Evolutionary conservation across 139 green algal species (phyloP).

Genomic region (Pleodorina starrii): DNA sequence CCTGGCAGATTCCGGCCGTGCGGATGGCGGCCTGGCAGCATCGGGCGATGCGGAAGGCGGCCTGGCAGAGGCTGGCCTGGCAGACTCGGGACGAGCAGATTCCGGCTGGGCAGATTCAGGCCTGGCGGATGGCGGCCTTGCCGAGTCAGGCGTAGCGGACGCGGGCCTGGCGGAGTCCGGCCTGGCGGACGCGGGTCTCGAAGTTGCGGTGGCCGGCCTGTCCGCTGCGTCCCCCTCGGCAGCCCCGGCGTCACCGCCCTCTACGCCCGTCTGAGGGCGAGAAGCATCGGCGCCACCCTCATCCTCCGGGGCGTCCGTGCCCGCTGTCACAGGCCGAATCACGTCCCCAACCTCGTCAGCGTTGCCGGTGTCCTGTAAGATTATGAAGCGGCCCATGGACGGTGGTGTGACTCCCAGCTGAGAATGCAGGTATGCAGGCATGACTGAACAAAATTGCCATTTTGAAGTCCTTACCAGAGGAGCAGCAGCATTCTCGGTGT

Average conservation of each 20-base stretch:
- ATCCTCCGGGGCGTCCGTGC: background rate
- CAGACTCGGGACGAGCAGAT: background rate
- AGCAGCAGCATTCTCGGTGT: slow-evolving; percentile 1
- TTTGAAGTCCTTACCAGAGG: background rate
- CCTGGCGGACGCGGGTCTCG: background rate
- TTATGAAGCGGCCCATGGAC: background rate
- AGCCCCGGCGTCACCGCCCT: background rate
- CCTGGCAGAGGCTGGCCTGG: background rate
- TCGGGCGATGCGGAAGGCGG: background rate
- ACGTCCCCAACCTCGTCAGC: slow-evolving; percentile 7
- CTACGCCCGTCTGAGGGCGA: background rate
- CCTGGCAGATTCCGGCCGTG: background rate
- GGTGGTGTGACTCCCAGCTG: background rate
- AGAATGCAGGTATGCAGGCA: background rate
- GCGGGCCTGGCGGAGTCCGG: background rate
- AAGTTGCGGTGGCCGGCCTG: background rate
- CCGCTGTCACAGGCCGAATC: background rate
- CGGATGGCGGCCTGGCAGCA: background rate
- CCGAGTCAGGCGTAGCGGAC: background rate
- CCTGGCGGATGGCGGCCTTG: background rate
- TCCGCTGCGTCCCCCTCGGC: background rate
- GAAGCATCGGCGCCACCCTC: background rate
- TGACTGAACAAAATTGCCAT: too few relatives aligned
- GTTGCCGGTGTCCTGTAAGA: background rate
- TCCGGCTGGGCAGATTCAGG: background rate